Evolutionary conservation across 176 grass and related monocot genomes (phyloP).

Genomic region (Raddia guianensis): DNA sequence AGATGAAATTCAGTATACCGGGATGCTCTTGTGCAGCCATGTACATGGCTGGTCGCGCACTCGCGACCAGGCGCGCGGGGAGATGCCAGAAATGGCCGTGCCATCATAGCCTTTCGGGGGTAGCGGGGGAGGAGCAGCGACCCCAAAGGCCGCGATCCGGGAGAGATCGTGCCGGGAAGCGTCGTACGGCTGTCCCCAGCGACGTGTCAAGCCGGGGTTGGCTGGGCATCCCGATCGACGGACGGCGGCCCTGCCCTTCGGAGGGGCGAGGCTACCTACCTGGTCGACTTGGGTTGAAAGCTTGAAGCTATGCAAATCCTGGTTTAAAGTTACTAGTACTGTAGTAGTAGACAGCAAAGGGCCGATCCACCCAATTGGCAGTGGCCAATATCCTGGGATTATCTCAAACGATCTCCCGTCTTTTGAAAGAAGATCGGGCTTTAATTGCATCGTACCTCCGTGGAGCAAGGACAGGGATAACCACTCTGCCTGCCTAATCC

Average conservation of each 20-base stretch:
- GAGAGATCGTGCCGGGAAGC: slow-evolving; percentile 42
- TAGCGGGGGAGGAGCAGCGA: slow-evolving; percentile 27
- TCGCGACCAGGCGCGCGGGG: neutral
- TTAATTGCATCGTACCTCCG: slow-evolving; percentile 13
- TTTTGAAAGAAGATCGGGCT: neutral
- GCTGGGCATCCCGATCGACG: neutral
- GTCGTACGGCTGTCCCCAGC: slow-evolving; percentile 32
- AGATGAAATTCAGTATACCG: no score
- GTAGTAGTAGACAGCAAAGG: neutral
- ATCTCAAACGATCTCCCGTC: neutral
- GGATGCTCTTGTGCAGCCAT: no score
- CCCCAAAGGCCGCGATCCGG: slow-evolving; percentile 26
- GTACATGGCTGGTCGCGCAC: no score
- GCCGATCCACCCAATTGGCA: neutral
- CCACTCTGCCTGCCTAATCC: slow-evolving; percentile 39
- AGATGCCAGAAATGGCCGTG: slow-evolving; percentile 56
- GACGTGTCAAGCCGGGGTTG: slow-evolving; percentile 48
- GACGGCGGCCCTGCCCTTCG: no score
- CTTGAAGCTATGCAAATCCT: slow-evolving; percentile 1
- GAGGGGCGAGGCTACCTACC: neutral
- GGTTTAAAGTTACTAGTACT: neutral
- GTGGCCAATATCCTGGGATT: slow-evolving; percentile 1
- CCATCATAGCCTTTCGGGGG: slow-evolving; percentile 28
- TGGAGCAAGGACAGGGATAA: slow-evolving; percentile 20
- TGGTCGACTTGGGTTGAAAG: neutral